Evolutionary conservation across 2,329 filamentous ascomycete genomes (phyloP), one percentile per base, ranked within the genome.

Genomic region (Epichloe coenophiala): DNA sequence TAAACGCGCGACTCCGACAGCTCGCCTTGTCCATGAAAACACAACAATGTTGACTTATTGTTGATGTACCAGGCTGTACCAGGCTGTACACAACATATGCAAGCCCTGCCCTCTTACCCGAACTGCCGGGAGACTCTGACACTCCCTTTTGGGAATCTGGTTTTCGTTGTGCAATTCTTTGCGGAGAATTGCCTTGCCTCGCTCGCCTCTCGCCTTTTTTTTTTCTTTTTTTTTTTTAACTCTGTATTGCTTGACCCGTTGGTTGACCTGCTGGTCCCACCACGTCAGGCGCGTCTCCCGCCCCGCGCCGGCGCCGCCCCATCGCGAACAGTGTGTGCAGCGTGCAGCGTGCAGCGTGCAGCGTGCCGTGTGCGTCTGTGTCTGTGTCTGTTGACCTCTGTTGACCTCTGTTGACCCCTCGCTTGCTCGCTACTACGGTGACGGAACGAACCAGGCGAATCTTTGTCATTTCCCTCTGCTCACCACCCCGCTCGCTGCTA

Each of bases 371-470:
- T 42, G 38, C 27, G 39, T 17, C 23, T 21, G 21, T 21, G 21
- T 17, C 21, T 31, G 33, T 15, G 23, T 41, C 17, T 51, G 37
- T 46, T 52, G 43, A 49, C 50, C 47, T 43, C 43, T 45, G 23
- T 27, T 27, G 23, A 27, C 23, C 23, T 6, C 23, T 23, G 23
- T 23, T 23, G 42, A 52, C 50, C 50, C 47, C 47, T 45, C 50
- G 50, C 50, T 49, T 36, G 50, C 43, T 51, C 31, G 19, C 43
- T 35, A 48, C 38, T 35, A 48, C 38, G 23, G 46, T 15, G 36
- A 41, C 46, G 23, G n/a, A 41, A 48, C 36, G 19, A 47, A 38
- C 36, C 45, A 38, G n/a, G 21, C 11, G 13, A 31, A 13, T 19
- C 23, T 31, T 33, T 31, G 38, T 35, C 37, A 39, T 36, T 35